Base-by-base conservation (phyloP, 2,329 filamentous ascomycete species). In the Penicillium sp. region DNA sequence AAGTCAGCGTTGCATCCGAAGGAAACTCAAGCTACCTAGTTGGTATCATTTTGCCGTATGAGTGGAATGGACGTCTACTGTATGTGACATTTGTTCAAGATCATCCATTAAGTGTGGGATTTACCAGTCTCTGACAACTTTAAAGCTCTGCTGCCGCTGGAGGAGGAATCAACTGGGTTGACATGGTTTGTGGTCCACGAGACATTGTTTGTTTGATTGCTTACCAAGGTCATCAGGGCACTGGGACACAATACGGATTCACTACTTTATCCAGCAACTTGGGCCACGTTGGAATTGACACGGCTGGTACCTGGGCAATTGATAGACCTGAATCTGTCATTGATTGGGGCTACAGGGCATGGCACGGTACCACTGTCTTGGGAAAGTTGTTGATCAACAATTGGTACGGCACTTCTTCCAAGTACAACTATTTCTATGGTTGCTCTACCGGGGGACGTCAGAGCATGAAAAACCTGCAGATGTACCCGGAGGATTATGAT, bases 401-500 rank as follows among this genome's bases (percentile, higher is more conserved):
- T 5, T 44, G 24, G 22, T 44, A 44, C 22, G 42, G 42, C 22
- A n/a, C 24, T 6, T 6, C 42, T 16, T n/a, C 42, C n/a, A 11
- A 29, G 24, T 44, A 29, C 24, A 44, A 29, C 13, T 44, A 44
- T 24, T 44, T 14, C 42, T 29, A 29, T 9, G 42, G 42, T 8
- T 44, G 22, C 24, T 44, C 42, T 13, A 44, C 42, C 13, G 42
- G 42, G 8, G 42, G 42, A 16, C 42, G 42, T 3, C 22, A 44
- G 42, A 16, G 42, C 22, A 29, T 27, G 22, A 44, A 44, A 22
- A 29, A 44, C 6, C 10, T 44, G 7, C 42, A 44, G 42, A 29
- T 6, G 21, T 44, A 29, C 8, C 42, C 42, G n/a, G 42, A 44
- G 4, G 43, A 44, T 18, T 44, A 16, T 29, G 82, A 86, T 59